Base-by-base conservation (phyloP, 352 stramenopile species). In the Peronospora destructor region DNA sequence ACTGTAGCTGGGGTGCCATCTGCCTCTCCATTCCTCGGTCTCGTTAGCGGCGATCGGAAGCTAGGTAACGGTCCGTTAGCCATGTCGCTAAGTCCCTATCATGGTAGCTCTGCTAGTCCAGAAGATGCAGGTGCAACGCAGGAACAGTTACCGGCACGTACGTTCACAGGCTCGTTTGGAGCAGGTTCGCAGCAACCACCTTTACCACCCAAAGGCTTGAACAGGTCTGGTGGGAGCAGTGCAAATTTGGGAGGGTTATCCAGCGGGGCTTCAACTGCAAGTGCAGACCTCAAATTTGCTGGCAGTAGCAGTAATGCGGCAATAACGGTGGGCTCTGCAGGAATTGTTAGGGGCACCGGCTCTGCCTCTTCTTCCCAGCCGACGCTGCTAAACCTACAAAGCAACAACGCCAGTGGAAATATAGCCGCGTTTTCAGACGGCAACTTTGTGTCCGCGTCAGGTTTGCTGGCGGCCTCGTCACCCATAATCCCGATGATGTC, bases 401-500 rank as follows among this genome's bases (percentile, higher is more conserved):
- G 57, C 7, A 36, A 6, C n/a, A 44, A 40, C 7, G 25, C 11
- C 17, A 56, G 21, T 38, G 51, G 28, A n/a, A 34, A 28, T 16
- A 46, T 39, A 33, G 43, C 29, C 21, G 12, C 41, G 7, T 12
- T 55, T 23, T 11, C 37, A 1, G 63, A 68, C 17, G 50, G 54
- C 23, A 65, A 65, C 9, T 71, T 65, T 12, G 53, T 67, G 6
- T 65, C 71, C 3, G 64, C 44, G 11, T 78, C 73, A 21, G 66
- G 40, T 38, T 52, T 51, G 16, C 21, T 63, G 8, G 38, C 43
- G 30, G 59, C 68, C 56, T 35, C 63, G 21, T 82, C 71, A 10
- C 73, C 74, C 12, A 17, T 59, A 10, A 73, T 68, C 8, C 68
- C 73, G 4, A 68, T 75, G 55, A 66, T 66, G 35, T 64, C 70